Conservation (phyloP, 1,139 yeast species). For the Oligophagozyma castellii region DNA sequence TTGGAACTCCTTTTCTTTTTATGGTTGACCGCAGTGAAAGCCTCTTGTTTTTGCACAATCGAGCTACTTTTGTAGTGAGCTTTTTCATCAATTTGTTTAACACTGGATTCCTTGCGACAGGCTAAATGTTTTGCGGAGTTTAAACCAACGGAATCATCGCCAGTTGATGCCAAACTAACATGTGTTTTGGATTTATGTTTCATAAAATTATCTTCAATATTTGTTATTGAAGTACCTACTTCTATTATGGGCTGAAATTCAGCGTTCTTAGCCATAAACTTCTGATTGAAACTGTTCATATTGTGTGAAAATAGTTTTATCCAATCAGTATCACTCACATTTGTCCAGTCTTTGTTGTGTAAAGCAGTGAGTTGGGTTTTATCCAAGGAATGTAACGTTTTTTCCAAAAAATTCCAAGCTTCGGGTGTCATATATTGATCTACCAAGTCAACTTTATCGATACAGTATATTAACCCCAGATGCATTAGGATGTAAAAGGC, state of each 20-base stretch:
- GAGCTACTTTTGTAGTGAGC: conserved; percentile 1
- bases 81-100: not conserved
- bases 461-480: conserved; percentile 48
- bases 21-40: conserved; percentile 11
- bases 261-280: conserved; percentile 34
- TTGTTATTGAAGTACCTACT: conserved; percentile 2
- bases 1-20: conserved; percentile 6
- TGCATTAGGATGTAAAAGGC: conserved; percentile 59
- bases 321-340: conserved; percentile 12
- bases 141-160: conserved; percentile 1
- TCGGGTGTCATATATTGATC: conserved; percentile 17
- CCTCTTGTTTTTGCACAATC: conserved; percentile 4
- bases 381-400: conserved; percentile 13
- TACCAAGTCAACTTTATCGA: conserved; percentile 24
- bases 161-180: conserved; percentile 5
- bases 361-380: too few relatives aligned
- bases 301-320: conserved; percentile 24
- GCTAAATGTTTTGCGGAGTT: conserved; percentile 1
- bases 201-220: too few relatives aligned
- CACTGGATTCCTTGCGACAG: too few relatives aligned
- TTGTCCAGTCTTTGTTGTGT: too few relatives aligned
- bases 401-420: conserved; percentile 24
- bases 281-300: conserved; percentile 31
- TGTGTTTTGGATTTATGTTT: not conserved
- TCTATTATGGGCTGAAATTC: conserved; percentile 40